phyloP scores from a whole-genome alignment of 1,284 basidiomycete genomes.

The Apiotrichum porosum region DNA sequence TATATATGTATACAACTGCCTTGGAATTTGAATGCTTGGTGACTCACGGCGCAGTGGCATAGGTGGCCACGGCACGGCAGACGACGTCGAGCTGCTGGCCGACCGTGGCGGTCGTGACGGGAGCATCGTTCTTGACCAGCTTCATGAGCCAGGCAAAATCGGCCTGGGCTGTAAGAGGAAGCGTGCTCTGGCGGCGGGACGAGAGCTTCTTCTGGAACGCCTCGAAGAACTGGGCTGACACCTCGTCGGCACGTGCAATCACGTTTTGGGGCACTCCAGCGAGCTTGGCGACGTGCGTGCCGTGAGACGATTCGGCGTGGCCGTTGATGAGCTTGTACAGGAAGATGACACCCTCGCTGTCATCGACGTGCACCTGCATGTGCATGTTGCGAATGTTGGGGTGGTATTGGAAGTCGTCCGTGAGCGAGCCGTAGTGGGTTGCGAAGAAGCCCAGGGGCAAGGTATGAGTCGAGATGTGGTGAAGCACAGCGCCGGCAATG shows the following conservation, averaged over 20 bases:
- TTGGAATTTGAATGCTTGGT: too few species aligned
- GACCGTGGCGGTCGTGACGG: conserved; percentile 11
- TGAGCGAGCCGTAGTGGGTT: conserved; percentile 49
- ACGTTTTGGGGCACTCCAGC: conserved; percentile 65
- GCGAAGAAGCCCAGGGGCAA: conserved; percentile 63
- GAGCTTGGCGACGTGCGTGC: conserved; percentile 82
- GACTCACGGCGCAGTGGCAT: not conserved
- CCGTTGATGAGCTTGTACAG: conserved; percentile 88
- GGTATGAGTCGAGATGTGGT: conserved; percentile 84
- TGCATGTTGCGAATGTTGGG: conserved; percentile 90
- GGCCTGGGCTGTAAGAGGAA: conserved; percentile 74
- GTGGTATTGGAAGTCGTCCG: conserved; percentile 62
- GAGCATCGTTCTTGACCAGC: conserved; percentile 12
- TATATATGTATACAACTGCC: too few species aligned
- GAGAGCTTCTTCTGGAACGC: conserved; percentile 74
- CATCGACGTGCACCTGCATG: conserved; percentile 88
- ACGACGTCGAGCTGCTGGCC: conserved; percentile 33
- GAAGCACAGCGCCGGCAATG: conserved; percentile 89
- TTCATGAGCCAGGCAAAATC: conserved; percentile 71
- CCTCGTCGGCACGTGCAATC: conserved; percentile 78
- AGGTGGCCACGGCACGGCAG: conserved; percentile 13
- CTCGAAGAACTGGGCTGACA: conserved; percentile 81
- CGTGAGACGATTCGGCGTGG: conserved; percentile 85
- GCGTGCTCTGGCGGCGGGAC: conserved; percentile 58
- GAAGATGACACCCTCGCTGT: conserved; percentile 85